Evolutionary conservation across 1,284 basidiomycete genomes (phyloP).

Genomic region (Xanthoconium separans): DNA sequence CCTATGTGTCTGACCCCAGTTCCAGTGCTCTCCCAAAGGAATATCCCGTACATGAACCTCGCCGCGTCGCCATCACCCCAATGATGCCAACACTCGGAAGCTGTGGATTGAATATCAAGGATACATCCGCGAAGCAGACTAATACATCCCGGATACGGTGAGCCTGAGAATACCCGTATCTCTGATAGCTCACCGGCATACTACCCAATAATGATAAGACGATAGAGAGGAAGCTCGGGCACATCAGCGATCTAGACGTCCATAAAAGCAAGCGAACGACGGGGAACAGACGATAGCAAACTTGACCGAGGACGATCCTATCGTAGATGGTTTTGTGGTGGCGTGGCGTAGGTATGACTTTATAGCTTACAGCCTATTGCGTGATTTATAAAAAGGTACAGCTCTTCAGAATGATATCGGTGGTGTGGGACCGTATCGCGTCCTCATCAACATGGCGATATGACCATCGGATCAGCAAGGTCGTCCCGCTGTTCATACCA

Average conservation of each 20-base stretch:
- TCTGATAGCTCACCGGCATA: background rate
- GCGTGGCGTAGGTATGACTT: too few species aligned
- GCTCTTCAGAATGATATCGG: background rate
- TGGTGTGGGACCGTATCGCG: background rate
- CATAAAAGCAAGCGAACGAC: background rate
- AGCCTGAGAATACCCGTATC: constrained; percentile 1
- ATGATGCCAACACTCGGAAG: constrained; percentile 38
- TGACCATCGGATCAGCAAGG: background rate
- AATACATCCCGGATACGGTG: background rate
- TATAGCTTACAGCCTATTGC: background rate
- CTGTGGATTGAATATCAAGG: constrained; percentile 44
- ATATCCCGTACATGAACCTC: constrained; percentile 11
- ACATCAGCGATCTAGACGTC: background rate
- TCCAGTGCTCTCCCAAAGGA: too few species aligned
- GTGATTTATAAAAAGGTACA: background rate
- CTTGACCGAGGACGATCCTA: background rate
- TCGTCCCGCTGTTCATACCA: too few species aligned
- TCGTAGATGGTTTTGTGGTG: background rate
- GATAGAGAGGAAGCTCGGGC: background rate
- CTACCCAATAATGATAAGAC: constrained; percentile 6
- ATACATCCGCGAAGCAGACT: constrained; percentile 28
- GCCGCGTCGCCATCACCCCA: constrained; percentile 42
- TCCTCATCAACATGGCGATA: background rate
- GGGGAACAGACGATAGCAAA: background rate
- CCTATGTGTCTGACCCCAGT: too few species aligned